phyloP scores from a whole-genome alignment of 371 early-diverging fungal genomes.

The Zopfochytrium polystomum region DNA sequence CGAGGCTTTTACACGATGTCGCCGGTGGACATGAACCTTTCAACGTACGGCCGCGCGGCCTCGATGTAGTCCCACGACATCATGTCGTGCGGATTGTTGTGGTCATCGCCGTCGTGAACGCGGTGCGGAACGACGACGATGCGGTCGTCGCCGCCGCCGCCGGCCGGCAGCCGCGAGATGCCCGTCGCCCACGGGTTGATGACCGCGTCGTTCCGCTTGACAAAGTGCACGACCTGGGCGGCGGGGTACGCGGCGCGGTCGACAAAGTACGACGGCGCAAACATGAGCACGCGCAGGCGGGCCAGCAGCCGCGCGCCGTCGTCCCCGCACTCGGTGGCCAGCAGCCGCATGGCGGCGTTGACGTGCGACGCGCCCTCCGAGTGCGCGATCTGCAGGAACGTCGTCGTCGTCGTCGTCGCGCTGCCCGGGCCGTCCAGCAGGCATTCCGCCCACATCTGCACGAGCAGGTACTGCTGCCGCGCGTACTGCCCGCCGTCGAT shows the following conservation, averaged over 20 bases:
- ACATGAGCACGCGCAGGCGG: neutral
- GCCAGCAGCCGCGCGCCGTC: neutral
- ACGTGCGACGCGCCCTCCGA: neutral
- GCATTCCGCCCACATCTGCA: neutral
- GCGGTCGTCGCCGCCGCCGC: too few species aligned
- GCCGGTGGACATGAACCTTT: neutral
- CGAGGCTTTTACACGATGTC: too few species aligned
- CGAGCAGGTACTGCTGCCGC: neutral
- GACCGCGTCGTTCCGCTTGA: neutral
- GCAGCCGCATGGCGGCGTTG: neutral
- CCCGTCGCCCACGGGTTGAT: neutral
- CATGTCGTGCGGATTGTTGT: neutral
- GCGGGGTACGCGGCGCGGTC: neutral
- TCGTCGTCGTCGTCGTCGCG: too few species aligned
- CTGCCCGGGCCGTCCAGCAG: neutral
- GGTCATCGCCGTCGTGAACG: neutral
- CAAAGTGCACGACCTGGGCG: neutral
- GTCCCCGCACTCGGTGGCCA: neutral
- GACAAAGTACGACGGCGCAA: neutral
- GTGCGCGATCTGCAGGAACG: neutral
- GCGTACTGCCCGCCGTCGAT: neutral
- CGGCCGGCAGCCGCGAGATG: neutral
- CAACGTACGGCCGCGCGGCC: neutral
- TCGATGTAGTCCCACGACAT: conserved; percentile 1
- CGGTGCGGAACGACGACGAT: neutral